Evolutionary conservation across 2,329 filamentous ascomycete species (phyloP).

Genomic region (Ophiocordyceps sinensis): DNA sequence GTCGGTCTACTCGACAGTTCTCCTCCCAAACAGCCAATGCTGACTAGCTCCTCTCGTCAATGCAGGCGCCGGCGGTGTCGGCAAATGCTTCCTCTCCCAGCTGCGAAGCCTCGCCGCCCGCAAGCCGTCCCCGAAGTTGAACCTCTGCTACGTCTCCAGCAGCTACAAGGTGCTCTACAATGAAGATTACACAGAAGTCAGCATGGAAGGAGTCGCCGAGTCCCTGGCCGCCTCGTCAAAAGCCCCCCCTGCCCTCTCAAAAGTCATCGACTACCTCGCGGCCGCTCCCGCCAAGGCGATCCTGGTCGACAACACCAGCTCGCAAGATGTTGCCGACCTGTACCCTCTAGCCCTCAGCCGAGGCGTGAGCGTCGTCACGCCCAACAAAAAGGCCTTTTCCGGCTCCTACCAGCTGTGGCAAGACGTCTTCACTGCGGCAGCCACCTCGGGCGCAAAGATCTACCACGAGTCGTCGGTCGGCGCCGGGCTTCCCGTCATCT

Average conservation of each 20-base stretch:
- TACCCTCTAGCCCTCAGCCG: conserved; percentile 72
- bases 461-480: conserved; percentile 95
- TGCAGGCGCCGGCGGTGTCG: conserved; percentile 90
- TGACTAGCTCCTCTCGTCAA: conserved; percentile 20
- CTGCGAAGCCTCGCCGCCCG: conserved; percentile 53
- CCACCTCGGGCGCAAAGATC: conserved; percentile 59
- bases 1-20: conserved; percentile 13
- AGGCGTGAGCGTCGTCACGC: conserved; percentile 84
- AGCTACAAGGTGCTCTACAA: conserved; percentile 72
- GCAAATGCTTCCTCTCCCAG: conserved; percentile 79
- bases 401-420: conserved; percentile 70
- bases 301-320: conserved; percentile 91
- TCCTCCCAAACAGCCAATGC: neutral
- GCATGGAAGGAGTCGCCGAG: conserved; percentile 44
- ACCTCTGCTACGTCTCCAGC: conserved; percentile 72
- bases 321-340: conserved; percentile 64
- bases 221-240: conserved; percentile 50
- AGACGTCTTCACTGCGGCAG: conserved; percentile 66
- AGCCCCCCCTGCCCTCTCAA: conserved; percentile 49
- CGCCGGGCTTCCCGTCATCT: conserved; percentile 84
- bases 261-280: conserved; percentile 65
- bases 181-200: conserved; percentile 54
- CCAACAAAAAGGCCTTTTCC: conserved; percentile 98
- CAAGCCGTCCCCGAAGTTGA: conserved; percentile 54
- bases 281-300: conserved; percentile 65